Evolutionary conservation across 108 stramenopile genomes (phyloP).

Genomic region (Schizochytrium sp.): DNA sequence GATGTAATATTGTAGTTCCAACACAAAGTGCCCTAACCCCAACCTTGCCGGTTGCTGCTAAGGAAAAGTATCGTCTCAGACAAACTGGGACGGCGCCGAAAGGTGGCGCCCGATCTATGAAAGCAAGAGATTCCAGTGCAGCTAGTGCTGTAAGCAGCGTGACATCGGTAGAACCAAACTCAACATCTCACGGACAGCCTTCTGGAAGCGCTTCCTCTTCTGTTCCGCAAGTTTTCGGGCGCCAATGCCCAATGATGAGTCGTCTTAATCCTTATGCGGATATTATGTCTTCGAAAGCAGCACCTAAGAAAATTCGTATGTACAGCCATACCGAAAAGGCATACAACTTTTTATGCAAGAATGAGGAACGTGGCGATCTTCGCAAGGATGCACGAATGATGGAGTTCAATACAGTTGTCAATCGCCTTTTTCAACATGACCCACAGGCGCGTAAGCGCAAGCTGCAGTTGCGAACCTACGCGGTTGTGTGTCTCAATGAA

Average conservation of each 20-base stretch:
- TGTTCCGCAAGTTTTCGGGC: neutral
- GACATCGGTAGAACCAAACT: neutral
- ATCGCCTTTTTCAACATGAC: constrained; percentile 85
- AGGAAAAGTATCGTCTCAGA: constrained; percentile 1
- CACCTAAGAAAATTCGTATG: constrained; percentile 88
- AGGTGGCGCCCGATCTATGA: too few relatives aligned
- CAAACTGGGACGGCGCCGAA: neutral
- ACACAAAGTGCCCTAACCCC: neutral
- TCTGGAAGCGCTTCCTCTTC: neutral
- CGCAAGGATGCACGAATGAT: constrained; percentile 98
- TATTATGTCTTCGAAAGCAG: constrained; percentile 93
- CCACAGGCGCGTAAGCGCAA: constrained; percentile 74
- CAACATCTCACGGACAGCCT: neutral
- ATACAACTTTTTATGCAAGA: constrained; percentile 94
- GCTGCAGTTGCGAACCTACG: constrained; percentile 90
- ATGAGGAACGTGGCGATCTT: constrained; percentile 96
- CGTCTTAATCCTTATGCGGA: constrained; percentile 76
- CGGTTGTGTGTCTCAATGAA: constrained; percentile 96
- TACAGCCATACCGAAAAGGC: constrained; percentile 78
- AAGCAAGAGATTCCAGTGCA: too few relatives aligned
- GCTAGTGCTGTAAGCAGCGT: neutral
- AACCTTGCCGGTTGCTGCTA: constrained; percentile 13
- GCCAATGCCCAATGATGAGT: constrained; percentile 71
- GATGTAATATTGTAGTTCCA: neutral
- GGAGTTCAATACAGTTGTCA: constrained; percentile 95